Evolutionary conservation across 1,139 yeast genomes (phyloP).

Genomic region (Hemisphaericaspora xylanilytica): DNA sequence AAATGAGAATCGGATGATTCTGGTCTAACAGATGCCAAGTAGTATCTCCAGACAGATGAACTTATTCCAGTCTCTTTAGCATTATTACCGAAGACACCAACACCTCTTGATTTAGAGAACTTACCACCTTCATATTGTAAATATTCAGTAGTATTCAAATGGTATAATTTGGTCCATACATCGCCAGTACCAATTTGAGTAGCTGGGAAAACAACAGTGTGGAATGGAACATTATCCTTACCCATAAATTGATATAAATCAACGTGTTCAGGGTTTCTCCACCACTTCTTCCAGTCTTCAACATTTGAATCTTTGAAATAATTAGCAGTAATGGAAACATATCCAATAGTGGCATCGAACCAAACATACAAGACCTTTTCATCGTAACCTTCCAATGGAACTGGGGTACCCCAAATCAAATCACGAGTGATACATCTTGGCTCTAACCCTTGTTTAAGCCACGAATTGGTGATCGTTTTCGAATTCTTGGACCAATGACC

Average conservation of each 20-base stretch:
- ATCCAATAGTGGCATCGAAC: constrained; percentile 98
- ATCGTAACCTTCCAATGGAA: constrained; percentile 77
- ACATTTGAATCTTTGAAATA: constrained; percentile 59
- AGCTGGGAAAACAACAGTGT: constrained; percentile 95
- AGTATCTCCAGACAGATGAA: constrained; percentile 97
- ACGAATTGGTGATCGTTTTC: constrained; percentile 79
- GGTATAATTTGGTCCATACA: constrained; percentile 87
- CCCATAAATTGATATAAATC: constrained; percentile 97
- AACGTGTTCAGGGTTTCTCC: constrained; percentile 87
- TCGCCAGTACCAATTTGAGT: constrained; percentile 75
- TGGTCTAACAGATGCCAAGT: constrained; percentile 88
- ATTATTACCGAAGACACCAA: constrained; percentile 97
- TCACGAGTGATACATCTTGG: constrained; percentile 98
- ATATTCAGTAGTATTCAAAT: constrained; percentile 91
- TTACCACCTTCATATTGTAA: constrained; percentile 97
- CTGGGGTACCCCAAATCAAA: constrained; percentile 97
- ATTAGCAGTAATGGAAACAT: constrained; percentile 92
- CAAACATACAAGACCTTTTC: constrained; percentile 94
- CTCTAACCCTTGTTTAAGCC: constrained; percentile 91
- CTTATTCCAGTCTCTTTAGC: constrained; percentile 91
- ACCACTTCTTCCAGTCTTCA: constrained; percentile 76
- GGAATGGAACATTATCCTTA: constrained; percentile 98
- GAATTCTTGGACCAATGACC: constrained; percentile 95
- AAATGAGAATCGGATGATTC: constrained; percentile 95
- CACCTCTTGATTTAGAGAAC: constrained; percentile 92